Evolutionary conservation across 306 rosid genomes (phyloP), one percentile per base, ranked within the genome.

Genomic region (Pterocarpus santalinus): DNA sequence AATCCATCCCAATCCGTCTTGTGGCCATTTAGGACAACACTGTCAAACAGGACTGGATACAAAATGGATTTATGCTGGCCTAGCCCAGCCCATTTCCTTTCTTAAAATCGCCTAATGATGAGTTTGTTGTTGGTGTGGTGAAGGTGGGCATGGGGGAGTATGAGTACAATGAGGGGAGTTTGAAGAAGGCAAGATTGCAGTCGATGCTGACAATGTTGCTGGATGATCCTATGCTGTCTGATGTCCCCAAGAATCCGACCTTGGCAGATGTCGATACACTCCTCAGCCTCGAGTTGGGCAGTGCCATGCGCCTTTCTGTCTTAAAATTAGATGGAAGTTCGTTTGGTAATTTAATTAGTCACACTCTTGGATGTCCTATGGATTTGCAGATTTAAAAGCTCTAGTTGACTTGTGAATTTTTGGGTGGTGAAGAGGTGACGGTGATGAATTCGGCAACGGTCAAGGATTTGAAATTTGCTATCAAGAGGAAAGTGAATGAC

Each of bases 281-380:
- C 83, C 81, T 95, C 80, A 89, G 86, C 86, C 92, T 90, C 69
- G 97, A 91, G 39, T 41, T 91, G 75, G 99, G 99, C 7, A 89
- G 99, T 75, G 97, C 98, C 67, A 95, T 93, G 98, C 90, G 97
- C 64, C 72, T 95, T 62, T 82, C 91, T 12, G 82, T 94, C 78
- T 80, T 87, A 63, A 93, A 93, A 85, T 87, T 89, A 60, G 97
- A 90, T 76, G 88, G 86, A 79, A 67, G 88, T 58, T 76, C 89
- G 16, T 68, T 91, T 66, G 97, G 95, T 92, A 86, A 73, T 65
- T 11, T 55, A 55, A 55, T 55, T 16, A 55, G 61, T 16, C 28
- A 3, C 4, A 5, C 6, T 16, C 17, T 55, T 55, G 7, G n/a
- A 1, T 55, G 30, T 55, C 32, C 30, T 55, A 16, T 55, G 61